Conservation (phyloP, 805 yeast species). For the Candida pini region DNA sequence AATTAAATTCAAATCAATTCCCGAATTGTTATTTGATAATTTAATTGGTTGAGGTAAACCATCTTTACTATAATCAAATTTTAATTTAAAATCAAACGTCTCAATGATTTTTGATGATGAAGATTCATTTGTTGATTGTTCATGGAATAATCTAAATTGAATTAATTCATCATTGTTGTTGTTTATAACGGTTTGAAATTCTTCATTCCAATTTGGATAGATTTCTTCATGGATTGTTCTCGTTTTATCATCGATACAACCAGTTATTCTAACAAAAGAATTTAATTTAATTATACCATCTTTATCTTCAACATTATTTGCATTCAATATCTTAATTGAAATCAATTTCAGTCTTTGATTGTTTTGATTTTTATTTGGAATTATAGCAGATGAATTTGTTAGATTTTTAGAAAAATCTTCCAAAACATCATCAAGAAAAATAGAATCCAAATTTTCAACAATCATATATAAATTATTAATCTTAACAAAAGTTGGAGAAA, state of each 20-base stretch:
- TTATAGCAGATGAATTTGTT: not conserved
- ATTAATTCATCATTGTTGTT: slow-evolving; percentile 5
- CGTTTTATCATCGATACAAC: slow-evolving; percentile 13
- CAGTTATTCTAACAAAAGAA: slow-evolving; percentile 13
- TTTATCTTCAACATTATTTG: slow-evolving; percentile 13
- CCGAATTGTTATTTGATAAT: slow-evolving; percentile 4
- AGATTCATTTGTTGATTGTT: slow-evolving; percentile 4
- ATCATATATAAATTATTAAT: slow-evolving; percentile 15
- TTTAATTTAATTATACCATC: slow-evolving; percentile 4
- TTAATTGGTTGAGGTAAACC: slow-evolving; percentile 9
- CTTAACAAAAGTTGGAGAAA: slow-evolving; percentile 10
- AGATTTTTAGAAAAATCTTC: slow-evolving; percentile 8
- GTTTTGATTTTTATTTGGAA: not conserved
- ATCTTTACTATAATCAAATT: slow-evolving; percentile 11
- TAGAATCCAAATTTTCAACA: slow-evolving; percentile 9
- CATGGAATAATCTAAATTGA: slow-evolving; percentile 10
- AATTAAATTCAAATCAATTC: slow-evolving; percentile 6
- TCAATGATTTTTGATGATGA: slow-evolving; percentile 7
- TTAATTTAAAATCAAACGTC: slow-evolving; percentile 7
- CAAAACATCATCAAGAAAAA: slow-evolving; percentile 14
- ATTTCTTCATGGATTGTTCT: slow-evolving; percentile 10
- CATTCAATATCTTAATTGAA: slow-evolving; percentile 9
- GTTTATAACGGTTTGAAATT: slow-evolving; percentile 12
- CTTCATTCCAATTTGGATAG: slow-evolving; percentile 17
- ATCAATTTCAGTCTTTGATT: slow-evolving; percentile 7